These are phyloP conservation scores for Neurospora sp. DNA, from an alignment of 495 filamentous ascomycete genomes.

Conservation along the genomic window DNA sequence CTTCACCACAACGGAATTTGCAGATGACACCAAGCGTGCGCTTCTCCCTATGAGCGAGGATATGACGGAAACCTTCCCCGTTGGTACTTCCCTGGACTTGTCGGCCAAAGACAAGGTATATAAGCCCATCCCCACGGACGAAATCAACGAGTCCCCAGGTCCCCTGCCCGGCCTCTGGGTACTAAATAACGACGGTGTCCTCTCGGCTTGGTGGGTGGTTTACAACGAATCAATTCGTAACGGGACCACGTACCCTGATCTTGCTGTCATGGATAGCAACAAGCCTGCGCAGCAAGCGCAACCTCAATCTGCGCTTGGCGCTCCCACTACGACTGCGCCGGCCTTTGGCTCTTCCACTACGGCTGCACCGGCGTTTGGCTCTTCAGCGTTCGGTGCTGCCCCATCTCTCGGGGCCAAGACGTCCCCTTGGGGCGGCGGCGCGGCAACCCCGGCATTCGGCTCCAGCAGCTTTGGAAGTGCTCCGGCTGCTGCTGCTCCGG, in stretches of 20 bases:
- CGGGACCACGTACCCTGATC: constrained; percentile 59
- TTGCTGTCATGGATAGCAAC: constrained; percentile 36
- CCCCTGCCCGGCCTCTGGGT: constrained; percentile 82
- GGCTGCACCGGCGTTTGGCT: constrained; percentile 21
- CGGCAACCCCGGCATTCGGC: constrained; percentile 26
- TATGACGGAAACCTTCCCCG: constrained; percentile 58
- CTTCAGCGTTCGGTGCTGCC: constrained; percentile 29
- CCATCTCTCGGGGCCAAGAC: constrained; percentile 27
- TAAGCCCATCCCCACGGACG: constrained; percentile 67
- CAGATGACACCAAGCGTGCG: constrained; percentile 69
- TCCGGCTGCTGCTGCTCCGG: constrained; percentile 17
- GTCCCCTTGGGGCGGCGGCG: constrained; percentile 34
- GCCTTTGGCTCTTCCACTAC: constrained; percentile 17
- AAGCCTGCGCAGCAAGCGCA: constrained; percentile 8
- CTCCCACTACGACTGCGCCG: constrained; percentile 10
- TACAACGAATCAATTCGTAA: constrained; percentile 77
- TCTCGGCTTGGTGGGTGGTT: constrained; percentile 82
- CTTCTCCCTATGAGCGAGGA: constrained; percentile 58
- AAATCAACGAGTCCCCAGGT: constrained; percentile 58
- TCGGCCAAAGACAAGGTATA: constrained; percentile 68
- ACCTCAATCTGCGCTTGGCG: constrained; percentile 23
- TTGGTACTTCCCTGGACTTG: constrained; percentile 75
- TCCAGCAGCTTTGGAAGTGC: constrained; percentile 23
- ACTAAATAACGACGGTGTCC: constrained; percentile 79
- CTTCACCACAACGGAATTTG: constrained; percentile 63